Conservation (phyloP, 2,329 filamentous ascomycete species). For the Arthrinium phaeospermum region DNA sequence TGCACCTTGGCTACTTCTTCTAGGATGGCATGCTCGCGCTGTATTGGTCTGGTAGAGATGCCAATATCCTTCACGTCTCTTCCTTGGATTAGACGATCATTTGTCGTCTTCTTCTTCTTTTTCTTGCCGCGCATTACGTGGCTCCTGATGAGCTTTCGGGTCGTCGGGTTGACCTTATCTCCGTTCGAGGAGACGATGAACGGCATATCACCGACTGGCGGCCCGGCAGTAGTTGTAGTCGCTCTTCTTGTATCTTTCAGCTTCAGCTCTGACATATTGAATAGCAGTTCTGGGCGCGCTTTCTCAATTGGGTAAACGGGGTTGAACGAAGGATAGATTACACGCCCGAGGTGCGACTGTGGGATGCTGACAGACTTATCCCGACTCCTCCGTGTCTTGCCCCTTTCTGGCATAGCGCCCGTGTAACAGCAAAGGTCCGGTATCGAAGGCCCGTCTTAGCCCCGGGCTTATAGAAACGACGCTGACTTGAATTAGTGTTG, state of each 20-base stretch:
- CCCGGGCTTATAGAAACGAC: neutral
- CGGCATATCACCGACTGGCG: slow-evolving; percentile 28
- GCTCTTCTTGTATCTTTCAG: neutral
- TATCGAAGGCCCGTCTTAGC: neutral
- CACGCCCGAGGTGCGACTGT: neutral
- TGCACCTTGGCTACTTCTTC: neutral
- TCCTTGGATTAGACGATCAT: neutral
- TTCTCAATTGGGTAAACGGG: neutral
- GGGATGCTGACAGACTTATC: neutral
- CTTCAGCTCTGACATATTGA: neutral
- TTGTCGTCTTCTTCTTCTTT: neutral
- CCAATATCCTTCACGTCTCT: neutral
- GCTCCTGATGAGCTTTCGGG: slow-evolving; percentile 44
- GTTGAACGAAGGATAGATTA: neutral
- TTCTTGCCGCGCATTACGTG: slow-evolving; percentile 52
- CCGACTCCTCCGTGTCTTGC: neutral
- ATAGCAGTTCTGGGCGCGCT: neutral
- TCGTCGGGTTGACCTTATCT: slow-evolving; percentile 36
- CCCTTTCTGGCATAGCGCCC: neutral
- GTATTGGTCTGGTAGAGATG: neutral
- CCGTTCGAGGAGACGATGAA: slow-evolving; percentile 39
- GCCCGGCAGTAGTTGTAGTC: neutral
- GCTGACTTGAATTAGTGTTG: too few relatives aligned
- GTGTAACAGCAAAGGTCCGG: neutral
- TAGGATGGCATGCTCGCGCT: neutral